These are phyloP conservation scores for Spatholobus suberectus DNA, from an alignment of 306 rosid genomes.

Conservation along the genomic window DNA sequence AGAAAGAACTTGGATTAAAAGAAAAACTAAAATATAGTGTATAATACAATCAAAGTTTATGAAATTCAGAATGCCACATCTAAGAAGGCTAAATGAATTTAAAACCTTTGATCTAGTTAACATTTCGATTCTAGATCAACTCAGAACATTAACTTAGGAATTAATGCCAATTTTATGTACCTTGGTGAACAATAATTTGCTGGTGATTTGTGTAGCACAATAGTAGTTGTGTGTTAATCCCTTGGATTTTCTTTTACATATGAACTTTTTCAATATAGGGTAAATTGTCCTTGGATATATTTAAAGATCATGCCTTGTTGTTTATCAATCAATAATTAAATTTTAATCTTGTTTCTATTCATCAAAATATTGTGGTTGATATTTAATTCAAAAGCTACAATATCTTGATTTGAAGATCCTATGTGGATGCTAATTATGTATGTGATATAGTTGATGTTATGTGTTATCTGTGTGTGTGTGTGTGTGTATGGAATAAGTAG, in stretches of 20 bases:
- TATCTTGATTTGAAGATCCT: no score
- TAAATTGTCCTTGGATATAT: not conserved
- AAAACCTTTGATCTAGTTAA: not conserved
- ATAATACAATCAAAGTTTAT: no score
- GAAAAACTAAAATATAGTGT: no score
- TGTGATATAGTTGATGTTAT: no score
- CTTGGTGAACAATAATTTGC: not conserved
- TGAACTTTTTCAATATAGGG: not conserved
- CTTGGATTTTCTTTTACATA: not conserved
- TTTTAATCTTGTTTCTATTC: no score
- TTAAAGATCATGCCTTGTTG: not conserved
- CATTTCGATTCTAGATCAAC: not conserved
- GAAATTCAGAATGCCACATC: conserved; percentile 37
- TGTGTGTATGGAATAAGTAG: no score
- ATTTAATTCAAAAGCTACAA: no score
- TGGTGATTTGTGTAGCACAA: not conserved
- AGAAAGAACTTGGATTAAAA: no score
- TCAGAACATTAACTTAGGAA: not conserved
- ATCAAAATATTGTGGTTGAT: no score
- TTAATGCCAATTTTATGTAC: no score
- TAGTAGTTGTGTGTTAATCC: not conserved
- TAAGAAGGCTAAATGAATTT: conserved; percentile 41
- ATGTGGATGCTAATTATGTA: no score
- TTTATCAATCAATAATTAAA: not conserved
- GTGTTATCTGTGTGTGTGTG: no score